phyloP scores from a whole-genome alignment of 345 rosid species.

The Erucastrum elatum region DNA sequence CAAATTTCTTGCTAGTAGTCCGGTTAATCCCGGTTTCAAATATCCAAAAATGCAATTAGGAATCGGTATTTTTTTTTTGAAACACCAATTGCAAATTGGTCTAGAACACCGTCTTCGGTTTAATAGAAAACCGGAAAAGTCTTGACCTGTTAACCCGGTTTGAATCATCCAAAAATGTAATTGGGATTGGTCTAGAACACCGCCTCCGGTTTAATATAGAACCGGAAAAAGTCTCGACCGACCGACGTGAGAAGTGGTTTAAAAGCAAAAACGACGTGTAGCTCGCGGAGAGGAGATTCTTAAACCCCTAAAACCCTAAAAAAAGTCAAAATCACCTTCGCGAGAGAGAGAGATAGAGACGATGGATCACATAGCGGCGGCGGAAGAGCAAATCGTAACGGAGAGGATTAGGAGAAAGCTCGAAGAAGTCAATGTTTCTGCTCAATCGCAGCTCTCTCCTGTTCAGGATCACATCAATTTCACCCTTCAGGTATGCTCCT shows the following conservation, averaged over 20 bases:
- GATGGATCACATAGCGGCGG: conserved; percentile 73
- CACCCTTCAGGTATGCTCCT: conserved; percentile 72
- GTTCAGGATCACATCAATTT: conserved; percentile 82
- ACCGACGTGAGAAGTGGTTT: neutral
- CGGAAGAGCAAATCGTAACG: conserved; percentile 60
- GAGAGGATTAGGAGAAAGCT: conserved; percentile 69
- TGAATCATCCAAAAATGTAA: too few species aligned
- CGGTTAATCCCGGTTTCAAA: too few species aligned
- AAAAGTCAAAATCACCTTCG: neutral
- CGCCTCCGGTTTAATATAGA: neutral
- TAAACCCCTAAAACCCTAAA: conserved; percentile 33
- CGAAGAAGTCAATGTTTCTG: conserved; percentile 59
- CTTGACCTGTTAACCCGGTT: too few species aligned
- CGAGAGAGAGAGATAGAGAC: conserved; percentile 3
- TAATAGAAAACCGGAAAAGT: neutral
- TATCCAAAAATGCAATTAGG: too few species aligned
- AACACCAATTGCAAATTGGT: too few species aligned
- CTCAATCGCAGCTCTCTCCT: conserved; percentile 72
- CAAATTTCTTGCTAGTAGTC: too few species aligned
- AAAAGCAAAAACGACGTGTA: neutral
- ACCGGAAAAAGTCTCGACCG: conserved; percentile 12
- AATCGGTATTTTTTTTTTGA: too few species aligned
- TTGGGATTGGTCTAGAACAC: neutral
- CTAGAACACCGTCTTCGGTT: neutral
- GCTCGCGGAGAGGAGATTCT: neutral